phyloP scores from a whole-genome alignment of 1,284 basidiomycete species.

The Pisolithus thermaeus region DNA sequence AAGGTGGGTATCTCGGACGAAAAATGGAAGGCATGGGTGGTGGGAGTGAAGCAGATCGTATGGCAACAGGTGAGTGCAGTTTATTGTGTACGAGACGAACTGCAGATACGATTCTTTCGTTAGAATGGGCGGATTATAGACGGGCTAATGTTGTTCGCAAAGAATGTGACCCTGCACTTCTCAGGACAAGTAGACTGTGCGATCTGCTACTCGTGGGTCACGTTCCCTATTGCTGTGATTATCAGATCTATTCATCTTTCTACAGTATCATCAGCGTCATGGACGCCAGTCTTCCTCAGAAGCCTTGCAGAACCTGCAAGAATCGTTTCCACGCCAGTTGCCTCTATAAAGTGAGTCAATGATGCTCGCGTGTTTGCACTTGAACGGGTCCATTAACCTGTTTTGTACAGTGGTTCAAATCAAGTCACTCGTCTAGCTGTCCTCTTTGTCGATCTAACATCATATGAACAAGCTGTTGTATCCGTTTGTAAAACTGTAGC shows the following conservation, averaged over 20 bases:
- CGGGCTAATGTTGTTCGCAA: conserved; percentile 90
- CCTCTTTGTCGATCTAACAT: conserved; percentile 86
- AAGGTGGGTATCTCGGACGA: conserved; percentile 87
- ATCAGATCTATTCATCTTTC: not conserved
- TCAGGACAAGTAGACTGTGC: conserved; percentile 92
- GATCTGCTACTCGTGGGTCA: conserved; percentile 87
- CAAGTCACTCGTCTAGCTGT: conserved; percentile 85
- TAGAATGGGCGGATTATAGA: conserved; percentile 92
- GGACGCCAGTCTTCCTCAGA: conserved; percentile 85
- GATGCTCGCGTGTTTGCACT: conserved; percentile 11
- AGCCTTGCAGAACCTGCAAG: conserved; percentile 92
- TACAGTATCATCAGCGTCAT: conserved; percentile 86
- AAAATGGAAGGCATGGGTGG: conserved; percentile 91
- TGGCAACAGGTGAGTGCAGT: conserved; percentile 66
- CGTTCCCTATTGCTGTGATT: not conserved
- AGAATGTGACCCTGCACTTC: conserved; percentile 88
- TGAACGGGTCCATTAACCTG: not conserved
- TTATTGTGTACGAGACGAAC: conserved; percentile 8
- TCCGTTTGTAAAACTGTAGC: no score
- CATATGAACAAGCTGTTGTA: conserved; percentile 31
- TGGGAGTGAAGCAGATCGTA: conserved; percentile 90
- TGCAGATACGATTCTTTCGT: conserved; percentile 1
- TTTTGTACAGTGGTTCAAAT: conserved; percentile 77
- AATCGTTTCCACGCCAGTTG: conserved; percentile 94
- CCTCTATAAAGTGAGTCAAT: conserved; percentile 69